Evolutionary conservation across 345 rosid species (phyloP).

Genomic region (Cardamine resedifolia): DNA sequence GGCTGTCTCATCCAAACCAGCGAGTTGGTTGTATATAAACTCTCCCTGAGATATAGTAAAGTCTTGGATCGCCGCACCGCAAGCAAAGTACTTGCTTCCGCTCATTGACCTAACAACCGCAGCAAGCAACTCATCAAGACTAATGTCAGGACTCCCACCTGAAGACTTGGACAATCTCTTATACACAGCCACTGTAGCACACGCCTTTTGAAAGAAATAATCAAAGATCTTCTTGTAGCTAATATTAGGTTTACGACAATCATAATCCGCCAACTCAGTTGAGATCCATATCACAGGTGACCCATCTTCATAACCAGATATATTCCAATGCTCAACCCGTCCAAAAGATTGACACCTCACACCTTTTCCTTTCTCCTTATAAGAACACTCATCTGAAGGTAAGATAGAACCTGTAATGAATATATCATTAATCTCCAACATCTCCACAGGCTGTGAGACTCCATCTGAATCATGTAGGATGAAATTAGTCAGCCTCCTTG

Average conservation of each 20-base stretch:
- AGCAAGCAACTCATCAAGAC: slow-evolving; percentile 69
- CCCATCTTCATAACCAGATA: slow-evolving; percentile 74
- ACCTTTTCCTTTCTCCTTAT: slow-evolving; percentile 46
- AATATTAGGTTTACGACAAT: slow-evolving; percentile 55
- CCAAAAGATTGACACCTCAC: slow-evolving; percentile 56
- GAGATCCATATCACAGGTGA: slow-evolving; percentile 68
- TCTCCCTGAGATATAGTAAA: slow-evolving; percentile 68
- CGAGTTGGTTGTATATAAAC: slow-evolving; percentile 61
- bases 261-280: slow-evolving; percentile 59
- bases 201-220: slow-evolving; percentile 57
- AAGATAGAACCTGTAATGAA: slow-evolving; percentile 56
- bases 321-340: slow-evolving; percentile 55
- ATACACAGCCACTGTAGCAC: slow-evolving; percentile 60
- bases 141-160: slow-evolving; percentile 57
- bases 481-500: slow-evolving; percentile 60
- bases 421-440: slow-evolving; percentile 56
- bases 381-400: slow-evolving; percentile 46
- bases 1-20: slow-evolving; percentile 61
- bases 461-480: slow-evolving; percentile 48
- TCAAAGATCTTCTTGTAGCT: slow-evolving; percentile 51
- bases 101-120: slow-evolving; percentile 58
- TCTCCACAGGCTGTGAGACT: slow-evolving; percentile 46
- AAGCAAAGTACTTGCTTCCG: slow-evolving; percentile 48
- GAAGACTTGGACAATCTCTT: slow-evolving; percentile 51
- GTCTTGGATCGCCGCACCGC: slow-evolving; percentile 46